Evolutionary conservation across 2,329 filamentous ascomycete species (phyloP).

Genomic region (Fusarium sp.): DNA sequence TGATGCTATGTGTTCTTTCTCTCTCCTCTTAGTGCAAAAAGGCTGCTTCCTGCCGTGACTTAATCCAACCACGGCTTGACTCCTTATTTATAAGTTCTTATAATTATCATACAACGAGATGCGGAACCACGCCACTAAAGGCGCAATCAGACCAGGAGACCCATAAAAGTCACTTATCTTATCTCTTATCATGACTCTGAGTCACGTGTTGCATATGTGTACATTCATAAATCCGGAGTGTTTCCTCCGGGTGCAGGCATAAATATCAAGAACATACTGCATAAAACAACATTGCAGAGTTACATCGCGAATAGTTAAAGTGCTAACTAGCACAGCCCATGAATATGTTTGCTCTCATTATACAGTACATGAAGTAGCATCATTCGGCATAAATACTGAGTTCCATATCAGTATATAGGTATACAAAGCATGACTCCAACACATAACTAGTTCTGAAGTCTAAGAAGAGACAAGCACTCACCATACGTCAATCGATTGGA

Average conservation of each 20-base stretch:
- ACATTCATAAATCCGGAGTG: neutral
- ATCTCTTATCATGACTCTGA: neutral
- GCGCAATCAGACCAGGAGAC: neutral
- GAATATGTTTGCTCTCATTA: too few species aligned
- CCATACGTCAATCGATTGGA: neutral
- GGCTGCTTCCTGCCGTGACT: neutral
- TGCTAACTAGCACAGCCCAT: neutral
- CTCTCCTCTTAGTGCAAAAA: neutral
- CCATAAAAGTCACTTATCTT: neutral
- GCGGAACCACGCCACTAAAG: neutral
- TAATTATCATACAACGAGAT: too few species aligned
- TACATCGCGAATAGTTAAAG: neutral
- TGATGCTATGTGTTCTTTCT: neutral
- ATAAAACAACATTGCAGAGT: neutral
- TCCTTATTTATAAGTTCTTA: too few species aligned
- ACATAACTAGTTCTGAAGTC: neutral
- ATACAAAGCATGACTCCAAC: neutral
- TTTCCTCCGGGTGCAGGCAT: neutral
- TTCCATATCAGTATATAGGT: neutral
- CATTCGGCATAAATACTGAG: neutral
- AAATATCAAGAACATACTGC: neutral
- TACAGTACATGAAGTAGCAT: neutral
- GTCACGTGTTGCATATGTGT: neutral
- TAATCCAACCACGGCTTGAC: neutral
- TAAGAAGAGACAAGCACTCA: neutral